Base-by-base conservation (phyloP, 495 filamentous ascomycete species). In the Talaromyces proteolyticus region DNA sequence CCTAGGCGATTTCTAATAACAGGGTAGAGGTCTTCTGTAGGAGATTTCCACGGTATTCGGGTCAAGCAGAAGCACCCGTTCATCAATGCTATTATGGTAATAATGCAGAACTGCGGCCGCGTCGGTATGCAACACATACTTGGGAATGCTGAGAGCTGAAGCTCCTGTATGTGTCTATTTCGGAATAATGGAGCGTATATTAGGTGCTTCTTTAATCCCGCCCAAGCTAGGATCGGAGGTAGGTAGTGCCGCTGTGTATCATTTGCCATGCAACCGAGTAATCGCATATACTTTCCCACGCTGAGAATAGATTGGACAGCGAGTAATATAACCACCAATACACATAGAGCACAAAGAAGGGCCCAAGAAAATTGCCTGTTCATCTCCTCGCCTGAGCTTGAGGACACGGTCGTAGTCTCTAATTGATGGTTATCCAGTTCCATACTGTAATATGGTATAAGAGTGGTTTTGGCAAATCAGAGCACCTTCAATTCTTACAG, bases 1-100 rank as follows among this genome's bases (percentile, higher is more conserved):
- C 89, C 90, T 18, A 80, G 82, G 37, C 89, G 80, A 45, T 87
- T 87, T 52, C 88, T 78, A 37, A 92, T 55, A 34, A 81, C 71
- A 34, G 29, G 29, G 14, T 10, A 14, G 29, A 34, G 14, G 29
- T 4, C 29, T 34, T 34, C 29, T 34, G 2, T 14, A 34, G 29
- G 14, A 34, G 8, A 1, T 14, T 34, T 34, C 29, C 29, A 34
- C 14, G 29, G 29, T 34, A 34, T 34, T 34, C 29, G 1, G 29
- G 29, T 34, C 29, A 34, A 34, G 4, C 29, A 34, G 4, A 34
- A 34, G 29, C 2, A 10, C 29, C 29, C 29, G 29, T 34, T 34
- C 29, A 34, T 34, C 8, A 34, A 34, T 34, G 29, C 29, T 34
- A 34, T 4, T 34, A 34, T 34, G 8, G 14, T 10, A 34, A 34